Evolutionary conservation across 139 green algal genomes (phyloP), one percentile per base, ranked within the genome.

Genomic region (Tetraselmis striata): DNA sequence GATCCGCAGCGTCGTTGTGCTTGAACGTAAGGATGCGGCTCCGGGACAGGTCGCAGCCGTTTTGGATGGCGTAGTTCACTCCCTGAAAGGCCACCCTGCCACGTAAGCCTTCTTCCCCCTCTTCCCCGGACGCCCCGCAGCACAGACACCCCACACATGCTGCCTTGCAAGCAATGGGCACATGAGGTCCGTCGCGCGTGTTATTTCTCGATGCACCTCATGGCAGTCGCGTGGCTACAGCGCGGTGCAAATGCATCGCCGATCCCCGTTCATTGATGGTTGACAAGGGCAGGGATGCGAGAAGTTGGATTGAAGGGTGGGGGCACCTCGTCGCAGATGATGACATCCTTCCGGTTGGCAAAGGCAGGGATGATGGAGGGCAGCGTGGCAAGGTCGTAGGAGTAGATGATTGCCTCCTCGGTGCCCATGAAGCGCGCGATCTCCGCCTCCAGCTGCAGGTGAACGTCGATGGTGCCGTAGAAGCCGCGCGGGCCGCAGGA

Each of bases 391-490:
- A 98, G 90, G 85, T 98, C 97, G 80, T 97, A 99, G 0, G 91
- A 94, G 84, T 98, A 99, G 28, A 99, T 88, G 83, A 98, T 98
- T 77, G 86, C 90, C 77, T 97, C 94, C 75, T 96, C 83, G 1
- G 85, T 91, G 28, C 91, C 91, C 88, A 97, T 94, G 88, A 97
- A 98, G 23, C 81, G 25, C 0, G 93, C 90, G 26, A 99, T 79
- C 2, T 89, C 26, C 45, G 83, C 85, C 85, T 98, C 95, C 82
- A 99, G 81, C 28, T 97, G 76, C 81, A 99, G 79, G 85, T 98
- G 95, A 26, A 97, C 94, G 84, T 98, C 95, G 67, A 99, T 96
- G 28, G 97, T 99, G 28, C 97, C 97, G 79, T 99, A 99, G 82
- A 99, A 99, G n/a, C 96, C 97, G 30, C 97, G 91, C 0, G 97